Evolutionary conservation across 1,139 yeast genomes (phyloP).

Genomic region (Pichia sp.): DNA sequence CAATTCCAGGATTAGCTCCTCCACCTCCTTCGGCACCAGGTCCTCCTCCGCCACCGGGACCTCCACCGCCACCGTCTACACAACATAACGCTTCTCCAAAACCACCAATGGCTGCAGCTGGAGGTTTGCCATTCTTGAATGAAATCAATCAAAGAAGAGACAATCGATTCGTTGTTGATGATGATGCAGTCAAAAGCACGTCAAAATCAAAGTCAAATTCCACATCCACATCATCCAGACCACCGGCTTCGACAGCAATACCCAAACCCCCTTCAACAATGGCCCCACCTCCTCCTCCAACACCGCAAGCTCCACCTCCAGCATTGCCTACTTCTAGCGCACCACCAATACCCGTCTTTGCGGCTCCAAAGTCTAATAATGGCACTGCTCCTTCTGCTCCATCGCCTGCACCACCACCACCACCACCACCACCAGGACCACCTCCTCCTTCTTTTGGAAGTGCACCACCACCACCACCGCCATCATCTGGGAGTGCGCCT

Average conservation of each 20-base stretch:
- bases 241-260: slow-evolving; percentile 16
- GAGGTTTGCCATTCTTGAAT: slow-evolving; percentile 42
- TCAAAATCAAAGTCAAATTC: slow-evolving; percentile 33
- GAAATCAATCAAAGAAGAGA: slow-evolving; percentile 50
- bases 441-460: no score
- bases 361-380: no score
- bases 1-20: slow-evolving; percentile 78
- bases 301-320: slow-evolving; percentile 16
- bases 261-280: background rate
- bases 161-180: slow-evolving; percentile 44
- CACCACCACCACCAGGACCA: slow-evolving; percentile 4
- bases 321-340: slow-evolving; percentile 22
- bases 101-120: slow-evolving; percentile 25
- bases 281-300: slow-evolving; percentile 13
- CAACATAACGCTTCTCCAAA: background rate
- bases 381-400: slow-evolving; percentile 15
- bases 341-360: slow-evolving; percentile 17
- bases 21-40: slow-evolving; percentile 49
- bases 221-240: slow-evolving; percentile 33
- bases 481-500: slow-evolving; percentile 3
- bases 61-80: slow-evolving; percentile 11
- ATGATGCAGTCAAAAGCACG: background rate
- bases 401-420: slow-evolving; percentile 16
- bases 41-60: slow-evolving; percentile 8
- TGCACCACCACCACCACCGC: slow-evolving; percentile 8